Base-by-base conservation (phyloP, 768 basidiomycete species). In the Naganishia antarctica region DNA sequence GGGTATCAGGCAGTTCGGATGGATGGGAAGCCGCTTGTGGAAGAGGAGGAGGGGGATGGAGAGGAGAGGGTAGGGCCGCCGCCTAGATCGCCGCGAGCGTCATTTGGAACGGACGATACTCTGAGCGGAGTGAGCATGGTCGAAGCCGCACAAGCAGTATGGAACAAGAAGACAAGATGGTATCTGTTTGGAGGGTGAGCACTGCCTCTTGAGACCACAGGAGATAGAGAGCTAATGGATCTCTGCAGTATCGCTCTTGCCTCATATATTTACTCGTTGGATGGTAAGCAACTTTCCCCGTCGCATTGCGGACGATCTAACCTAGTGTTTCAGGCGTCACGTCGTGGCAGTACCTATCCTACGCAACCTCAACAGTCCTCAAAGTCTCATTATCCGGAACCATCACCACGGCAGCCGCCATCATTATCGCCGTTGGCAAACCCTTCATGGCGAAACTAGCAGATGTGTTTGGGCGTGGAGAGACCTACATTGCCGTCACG, bases 221-320 rank as follows among this genome's bases (percentile, higher is more conserved):
- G n/a, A 18, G 4, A 6, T 26, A 4, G n/a, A 12, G 40, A 61
- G 60, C 34, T 44, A 31, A 26, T 46, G 29, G 0, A 16, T 41
- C 48, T 21, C 28, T 4, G n/a, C 59, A 79, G 85, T 59, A 75
- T 89, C 63, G 87, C 81, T 15, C 81, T 87, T 0, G 85, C 86
- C 0, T 83, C 87, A 0, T 90, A 88, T 73, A 85, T 88, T 63
- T 90, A 89, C 74, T 87, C 87, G 0, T 80, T 90, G 31, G 88
- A 89, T 65, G 80, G 75, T 74, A 23, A 57, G 68, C 63, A 18
- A 32, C 4, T 45, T 7, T 13, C 7, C 18, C 37, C 34, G 11
- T 6, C 21, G 26, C 51, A 13, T 3, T 15, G 41, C 3, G 18
- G 15, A 47, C 45, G 15, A 29, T 40, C 43, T 40, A 9, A 63